Percentiles rank a stretch among this genome's conserved stretches.
These are phyloP conservation scores for Gossypium anomalum DNA, from an alignment of 345 rosid genomes.

Conservation along the genomic window DNA sequence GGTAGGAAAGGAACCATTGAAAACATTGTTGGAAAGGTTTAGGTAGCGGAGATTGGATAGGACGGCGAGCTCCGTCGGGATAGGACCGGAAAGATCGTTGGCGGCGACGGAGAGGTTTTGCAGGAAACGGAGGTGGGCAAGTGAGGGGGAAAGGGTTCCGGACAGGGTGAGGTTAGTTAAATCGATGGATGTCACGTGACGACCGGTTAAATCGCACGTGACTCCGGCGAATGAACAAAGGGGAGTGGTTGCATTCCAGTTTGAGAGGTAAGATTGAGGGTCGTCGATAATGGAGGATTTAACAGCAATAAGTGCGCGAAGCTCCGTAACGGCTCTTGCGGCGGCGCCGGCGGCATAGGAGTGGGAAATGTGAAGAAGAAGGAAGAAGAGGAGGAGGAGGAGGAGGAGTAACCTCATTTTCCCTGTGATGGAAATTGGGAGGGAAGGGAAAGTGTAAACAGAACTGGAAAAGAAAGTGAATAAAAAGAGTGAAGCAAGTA, in stretches of 20 bases:
- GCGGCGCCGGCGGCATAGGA: conserved; percentile 29
- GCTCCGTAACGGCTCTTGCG: conserved; percentile 50
- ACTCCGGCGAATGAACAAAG: conserved; percentile 64
- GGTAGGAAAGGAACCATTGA: conserved; percentile 66
- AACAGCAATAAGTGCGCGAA: conserved; percentile 65
- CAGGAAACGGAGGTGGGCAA: conserved; percentile 63
- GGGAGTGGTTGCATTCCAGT: conserved; percentile 58
- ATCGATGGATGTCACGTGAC: conserved; percentile 62
- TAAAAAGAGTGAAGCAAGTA: background rate
- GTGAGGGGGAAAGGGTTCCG: conserved; percentile 59
- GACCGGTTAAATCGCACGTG: conserved; percentile 61
- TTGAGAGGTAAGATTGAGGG: conserved; percentile 43
- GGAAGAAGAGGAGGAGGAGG: conserved; percentile 18
- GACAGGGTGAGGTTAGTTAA: conserved; percentile 61
- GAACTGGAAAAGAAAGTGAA: background rate
- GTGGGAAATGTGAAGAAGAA: conserved; percentile 45
- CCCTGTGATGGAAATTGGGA: conserved; percentile 12
- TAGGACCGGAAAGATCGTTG: conserved; percentile 60
- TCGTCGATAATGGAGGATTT: conserved; percentile 63
- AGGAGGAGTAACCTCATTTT: conserved; percentile 48
- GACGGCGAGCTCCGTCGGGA: conserved; percentile 57
- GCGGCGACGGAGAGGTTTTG: conserved; percentile 52
- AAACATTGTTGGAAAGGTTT: conserved; percentile 75
- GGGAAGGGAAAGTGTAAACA: conserved; percentile 4
- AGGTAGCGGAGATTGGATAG: conserved; percentile 56